Percentiles rank a stretch among this genome's conserved stretches.
Evolutionary conservation across 345 rosid genomes (phyloP).

Genomic region (Linum trigynum): DNA sequence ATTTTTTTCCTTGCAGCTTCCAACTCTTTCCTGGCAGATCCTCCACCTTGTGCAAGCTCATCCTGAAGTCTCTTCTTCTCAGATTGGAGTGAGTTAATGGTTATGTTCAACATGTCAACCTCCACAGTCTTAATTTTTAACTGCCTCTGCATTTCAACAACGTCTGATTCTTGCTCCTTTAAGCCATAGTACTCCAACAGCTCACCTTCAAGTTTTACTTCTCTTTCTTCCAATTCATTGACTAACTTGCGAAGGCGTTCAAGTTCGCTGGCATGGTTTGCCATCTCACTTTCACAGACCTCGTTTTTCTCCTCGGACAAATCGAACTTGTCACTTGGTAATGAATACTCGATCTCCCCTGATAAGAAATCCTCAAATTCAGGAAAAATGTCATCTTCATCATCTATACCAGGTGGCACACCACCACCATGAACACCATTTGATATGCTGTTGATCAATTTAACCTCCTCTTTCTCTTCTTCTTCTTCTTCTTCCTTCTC

Average conservation of each 20-base stretch:
- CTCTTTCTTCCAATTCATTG: slow-evolving; percentile 79
- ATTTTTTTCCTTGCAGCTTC: slow-evolving; percentile 72
- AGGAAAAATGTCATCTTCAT: slow-evolving; percentile 47
- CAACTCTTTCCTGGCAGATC: slow-evolving; percentile 55
- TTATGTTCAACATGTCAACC: slow-evolving; percentile 82
- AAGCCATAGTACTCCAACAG: slow-evolving; percentile 87
- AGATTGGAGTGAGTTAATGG: slow-evolving; percentile 69
- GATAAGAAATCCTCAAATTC: slow-evolving; percentile 76
- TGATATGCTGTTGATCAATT: slow-evolving; percentile 75
- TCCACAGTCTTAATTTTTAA: slow-evolving; percentile 90
- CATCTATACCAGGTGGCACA: slow-evolving; percentile 37
- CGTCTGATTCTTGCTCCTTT: slow-evolving; percentile 79
- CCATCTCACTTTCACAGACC: slow-evolving; percentile 59
- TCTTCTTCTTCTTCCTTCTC: slow-evolving; percentile 42
- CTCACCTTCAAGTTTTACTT: slow-evolving; percentile 89
- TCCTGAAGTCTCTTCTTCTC: slow-evolving; percentile 91
- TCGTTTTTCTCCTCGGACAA: slow-evolving; percentile 43
- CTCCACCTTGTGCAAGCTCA: slow-evolving; percentile 42
- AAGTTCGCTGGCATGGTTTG: slow-evolving; percentile 60
- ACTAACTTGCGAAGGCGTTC: slow-evolving; percentile 63
- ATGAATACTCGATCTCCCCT: slow-evolving; percentile 68
- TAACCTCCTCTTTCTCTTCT: slow-evolving; percentile 81
- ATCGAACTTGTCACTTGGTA: slow-evolving; percentile 41
- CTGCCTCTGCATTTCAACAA: slow-evolving; percentile 70
- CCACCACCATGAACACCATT: slow-evolving; percentile 36